Percentiles rank a stretch among this genome's conserved stretches.
Conservation (phyloP, 2,329 filamentous ascomycete genomes). For the Simplicillium sp. region DNA sequence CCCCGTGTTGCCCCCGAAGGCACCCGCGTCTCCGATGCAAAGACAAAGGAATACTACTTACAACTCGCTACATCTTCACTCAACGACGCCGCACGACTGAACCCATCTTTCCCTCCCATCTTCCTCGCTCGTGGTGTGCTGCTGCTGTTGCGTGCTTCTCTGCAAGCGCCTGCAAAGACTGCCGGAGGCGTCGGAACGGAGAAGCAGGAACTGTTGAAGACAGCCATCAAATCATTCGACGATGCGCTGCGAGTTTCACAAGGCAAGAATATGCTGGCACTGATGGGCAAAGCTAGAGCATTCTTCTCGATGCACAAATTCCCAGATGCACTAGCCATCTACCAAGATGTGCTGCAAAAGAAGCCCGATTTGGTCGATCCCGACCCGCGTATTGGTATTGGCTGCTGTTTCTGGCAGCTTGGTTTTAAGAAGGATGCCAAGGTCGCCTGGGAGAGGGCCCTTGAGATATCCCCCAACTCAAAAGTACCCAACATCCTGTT, state of each 20-base stretch:
- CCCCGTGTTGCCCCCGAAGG: conserved; percentile 53
- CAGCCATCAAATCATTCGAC: conserved; percentile 88
- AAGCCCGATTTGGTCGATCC: conserved; percentile 85
- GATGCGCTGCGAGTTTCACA: conserved; percentile 80
- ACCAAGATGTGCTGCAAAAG: conserved; percentile 78
- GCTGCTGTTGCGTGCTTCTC: conserved; percentile 76
- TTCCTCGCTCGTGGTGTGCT: conserved; percentile 87
- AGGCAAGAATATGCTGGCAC: conserved; percentile 82
- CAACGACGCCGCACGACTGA: conserved; percentile 92
- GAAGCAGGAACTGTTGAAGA: conserved; percentile 67
- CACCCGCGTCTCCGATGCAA: conserved; percentile 57
- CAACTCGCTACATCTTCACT: conserved; percentile 82
- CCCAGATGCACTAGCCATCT: conserved; percentile 70
- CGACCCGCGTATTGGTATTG: conserved; percentile 91
- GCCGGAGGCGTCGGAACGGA: conserved; percentile 62
- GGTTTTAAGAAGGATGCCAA: conserved; percentile 91
- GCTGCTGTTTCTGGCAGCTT: conserved; percentile 94
- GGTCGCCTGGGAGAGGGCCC: conserved; percentile 75
- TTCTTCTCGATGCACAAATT: conserved; percentile 82
- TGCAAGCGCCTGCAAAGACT: conserved; percentile 65
- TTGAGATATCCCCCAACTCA: conserved; percentile 73
- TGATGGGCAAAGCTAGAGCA: conserved; percentile 81
- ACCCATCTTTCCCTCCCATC: conserved; percentile 82
- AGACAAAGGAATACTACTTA: conserved; percentile 89
- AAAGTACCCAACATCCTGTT: conserved; percentile 87